phyloP scores from a whole-genome alignment of 306 rosid genomes.

The Abrus pulchellus region DNA sequence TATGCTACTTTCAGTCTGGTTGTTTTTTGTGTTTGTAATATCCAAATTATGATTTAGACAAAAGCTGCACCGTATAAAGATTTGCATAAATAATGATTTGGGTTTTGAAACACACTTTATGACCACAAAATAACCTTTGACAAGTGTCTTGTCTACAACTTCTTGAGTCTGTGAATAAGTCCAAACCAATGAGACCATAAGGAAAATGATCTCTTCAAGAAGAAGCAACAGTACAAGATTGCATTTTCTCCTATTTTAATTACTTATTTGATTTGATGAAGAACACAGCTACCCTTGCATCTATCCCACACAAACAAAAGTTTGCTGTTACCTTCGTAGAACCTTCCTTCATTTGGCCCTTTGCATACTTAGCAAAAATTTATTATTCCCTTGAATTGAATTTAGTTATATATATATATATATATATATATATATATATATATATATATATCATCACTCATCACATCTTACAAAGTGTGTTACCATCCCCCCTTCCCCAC shows the following conservation, averaged over 20 bases:
- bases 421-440: not conserved
- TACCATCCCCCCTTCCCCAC: not conserved
- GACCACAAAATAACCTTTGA: not conserved
- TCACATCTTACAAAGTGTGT: not conserved
- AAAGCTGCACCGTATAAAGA: not conserved
- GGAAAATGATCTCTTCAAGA: not conserved
- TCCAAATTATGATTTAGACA: not conserved
- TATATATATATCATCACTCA: not conserved
- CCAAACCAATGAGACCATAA: not conserved
- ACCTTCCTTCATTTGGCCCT: not conserved
- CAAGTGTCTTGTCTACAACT: not conserved
- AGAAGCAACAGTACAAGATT: not conserved
- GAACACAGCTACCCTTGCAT: not conserved
- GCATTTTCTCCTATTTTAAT: not conserved
- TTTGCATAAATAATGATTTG: not conserved
- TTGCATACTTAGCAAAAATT: not conserved
- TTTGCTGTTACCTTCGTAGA: conserved; percentile 6
- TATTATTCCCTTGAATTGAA: not conserved
- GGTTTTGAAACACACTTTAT: not conserved
- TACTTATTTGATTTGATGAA: not conserved
- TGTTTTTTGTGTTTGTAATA: not conserved
- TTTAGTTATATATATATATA: not conserved
- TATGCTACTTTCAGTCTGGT: too few relatives aligned
- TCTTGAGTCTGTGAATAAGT: not conserved
- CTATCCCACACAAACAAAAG: not conserved